Evolutionary conservation across 2,329 filamentous ascomycete genomes (phyloP), one percentile per base, ranked within the genome.

Genomic region (Aciculosporium take): DNA sequence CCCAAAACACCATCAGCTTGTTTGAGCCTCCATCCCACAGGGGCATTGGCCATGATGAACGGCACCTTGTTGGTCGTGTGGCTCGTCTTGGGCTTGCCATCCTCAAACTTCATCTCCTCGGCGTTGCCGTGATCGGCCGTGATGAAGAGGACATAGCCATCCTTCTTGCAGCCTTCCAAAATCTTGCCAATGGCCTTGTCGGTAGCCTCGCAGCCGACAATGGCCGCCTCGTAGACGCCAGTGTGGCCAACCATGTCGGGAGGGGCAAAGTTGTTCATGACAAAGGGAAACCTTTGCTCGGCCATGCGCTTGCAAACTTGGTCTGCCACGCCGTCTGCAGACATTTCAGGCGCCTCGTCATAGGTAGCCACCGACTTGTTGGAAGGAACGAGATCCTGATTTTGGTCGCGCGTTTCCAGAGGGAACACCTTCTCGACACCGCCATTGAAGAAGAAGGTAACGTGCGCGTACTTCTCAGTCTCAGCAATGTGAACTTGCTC

Each of bases 261-360:
- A 32, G 91, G 91, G 32, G 91, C 91, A 65, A 98, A 96, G 78
- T 98, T 98, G 79, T 96, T 95, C 91, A 98, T 98, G 63, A 98
- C 72, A 59, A 98, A 96, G 58, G 91, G 87, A 66, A 88, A 95
- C 58, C 84, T 79, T 57, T 81, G 77, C 63, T 93, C 85, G 21
- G 64, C 75, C 50, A 98, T 81, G 45, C 88, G 80, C 72, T 95
- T 91, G 62, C 70, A 76, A 45, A 94, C 82, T 69, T 94, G 89
- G 56, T 93, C 74, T 38, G 85, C 91, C 12, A 98, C 91, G 34
- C 74, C 83, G 52, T 81, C 84, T 51, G 88, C 89, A 56, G 85
- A 94, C 91, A 98, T 98, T 66, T 89, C 85, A 35, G 91, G 91
- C 36, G 94, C 81, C 54, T 84, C 72, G 63, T 98, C 91, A 65